These are phyloP conservation scores for Eucalyptus dawsonii DNA, from an alignment of 345 rosid genomes.

Conservation along the genomic window DNA sequence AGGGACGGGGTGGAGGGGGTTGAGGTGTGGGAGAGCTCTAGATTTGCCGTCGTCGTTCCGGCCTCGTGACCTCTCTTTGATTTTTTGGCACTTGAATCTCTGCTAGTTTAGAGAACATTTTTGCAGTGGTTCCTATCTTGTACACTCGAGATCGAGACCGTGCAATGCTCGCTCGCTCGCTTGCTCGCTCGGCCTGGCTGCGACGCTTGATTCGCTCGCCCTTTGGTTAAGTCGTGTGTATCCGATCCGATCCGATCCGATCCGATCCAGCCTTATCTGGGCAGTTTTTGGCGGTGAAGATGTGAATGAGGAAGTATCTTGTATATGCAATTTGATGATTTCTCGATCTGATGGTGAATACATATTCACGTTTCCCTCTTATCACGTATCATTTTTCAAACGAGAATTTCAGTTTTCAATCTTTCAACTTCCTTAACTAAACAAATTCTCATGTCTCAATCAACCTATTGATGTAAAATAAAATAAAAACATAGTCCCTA, in stretches of 20 bases:
- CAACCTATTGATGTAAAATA: neutral
- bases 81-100: neutral
- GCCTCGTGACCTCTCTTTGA: neutral
- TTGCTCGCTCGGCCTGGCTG: neutral
- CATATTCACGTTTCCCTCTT: neutral
- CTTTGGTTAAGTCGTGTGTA: neutral
- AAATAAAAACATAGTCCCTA: neutral
- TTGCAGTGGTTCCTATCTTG: neutral
- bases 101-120: neutral
- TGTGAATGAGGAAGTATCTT: neutral
- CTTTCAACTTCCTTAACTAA: neutral
- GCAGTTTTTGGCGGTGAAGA: neutral
- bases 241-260: neutral
- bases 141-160: neutral
- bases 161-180: neutral
- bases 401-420: neutral
- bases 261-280: neutral
- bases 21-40: slow-evolving; percentile 82
- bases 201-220: neutral
- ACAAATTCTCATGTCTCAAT: neutral
- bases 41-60: slow-evolving; percentile 12
- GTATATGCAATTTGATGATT: neutral
- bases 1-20: slow-evolving; percentile 69
- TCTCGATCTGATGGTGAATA: neutral
- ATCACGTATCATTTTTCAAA: neutral